Base-by-base conservation (phyloP, 129 eudicot genomes). In the Solidago caesia region DNA sequence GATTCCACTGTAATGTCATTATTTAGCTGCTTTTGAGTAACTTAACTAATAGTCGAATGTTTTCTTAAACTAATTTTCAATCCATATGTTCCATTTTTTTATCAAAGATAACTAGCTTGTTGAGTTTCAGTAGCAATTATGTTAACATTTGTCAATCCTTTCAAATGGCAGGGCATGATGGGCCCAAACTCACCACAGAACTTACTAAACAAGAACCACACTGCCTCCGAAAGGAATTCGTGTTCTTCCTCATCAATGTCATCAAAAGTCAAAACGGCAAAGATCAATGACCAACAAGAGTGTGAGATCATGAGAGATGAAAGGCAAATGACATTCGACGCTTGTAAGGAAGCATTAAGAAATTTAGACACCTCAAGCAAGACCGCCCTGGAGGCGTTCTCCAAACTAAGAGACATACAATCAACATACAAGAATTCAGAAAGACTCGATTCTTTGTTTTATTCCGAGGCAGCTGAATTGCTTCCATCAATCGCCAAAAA, bases 401-500 rank as follows among this genome's bases (percentile, higher is more conserved):
- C 82, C 47, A 79, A 78, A 53, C 63, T 87, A 61, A 74, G 59
- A 55, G 79, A 29, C 44, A 47, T 73, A 72, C 66, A 21, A 41
- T 26, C 74, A 6, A 66, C 81, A 67, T 77, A 48, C 25, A 75
- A 67, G 62, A 55, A 33, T 57, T 42, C 67, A 14, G 68, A 73
- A 70, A 85, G 73, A 26, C 64, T 71, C 6, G 82, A 82, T 74
- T 77, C 74, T 33, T 76, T 77, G 75, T 75, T 89, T 62, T 89
- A 74, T 52, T 82, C 75, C 4, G 84, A 89, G 65, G 87, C 88
- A 44, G 69, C 85, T 11, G 75, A 62, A 65, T 85, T 72, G 84
- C 88, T 89, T 74, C 81, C 77, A 41, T 79, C 79, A 26, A 81
- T 89, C 53, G 89, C 84, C 41, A 85, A 77, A 75, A 85, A 85